Conservation (phyloP, 2,329 filamentous ascomycete species). For the Nothopassalora personata region DNA sequence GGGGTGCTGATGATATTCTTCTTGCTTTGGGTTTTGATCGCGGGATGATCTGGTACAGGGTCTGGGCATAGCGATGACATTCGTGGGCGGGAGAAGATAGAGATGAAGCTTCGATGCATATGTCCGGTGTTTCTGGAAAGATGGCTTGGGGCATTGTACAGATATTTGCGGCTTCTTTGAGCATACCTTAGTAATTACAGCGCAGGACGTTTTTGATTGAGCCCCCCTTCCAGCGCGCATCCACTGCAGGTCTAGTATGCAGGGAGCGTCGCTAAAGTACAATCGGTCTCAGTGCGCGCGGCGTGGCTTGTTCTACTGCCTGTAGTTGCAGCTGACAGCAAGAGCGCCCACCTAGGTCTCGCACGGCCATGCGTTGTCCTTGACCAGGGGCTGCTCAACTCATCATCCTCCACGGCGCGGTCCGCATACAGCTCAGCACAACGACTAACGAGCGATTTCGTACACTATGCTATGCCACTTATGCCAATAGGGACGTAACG, state of each 20-base stretch:
- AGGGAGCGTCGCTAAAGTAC: background rate
- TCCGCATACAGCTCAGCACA: too few relatives aligned
- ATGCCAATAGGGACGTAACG: too few relatives aligned
- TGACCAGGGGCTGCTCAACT: too few relatives aligned
- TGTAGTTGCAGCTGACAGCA: too few relatives aligned
- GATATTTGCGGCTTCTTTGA: background rate
- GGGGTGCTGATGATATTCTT: conserved; percentile 83
- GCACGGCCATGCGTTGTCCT: too few relatives aligned
- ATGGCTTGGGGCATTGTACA: background rate
- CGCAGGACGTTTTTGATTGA: background rate
- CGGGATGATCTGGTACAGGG: conserved; percentile 17
- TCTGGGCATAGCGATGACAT: background rate
- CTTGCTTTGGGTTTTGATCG: conserved; percentile 34
- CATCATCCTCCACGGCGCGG: too few relatives aligned
- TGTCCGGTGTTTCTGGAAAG: background rate
- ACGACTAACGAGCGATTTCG: too few relatives aligned
- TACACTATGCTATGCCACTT: too few relatives aligned
- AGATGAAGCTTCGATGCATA: background rate
- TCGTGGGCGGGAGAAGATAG: background rate
- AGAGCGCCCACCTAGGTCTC: too few relatives aligned
- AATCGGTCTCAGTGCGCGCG: background rate
- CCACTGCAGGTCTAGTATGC: background rate
- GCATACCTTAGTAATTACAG: background rate
- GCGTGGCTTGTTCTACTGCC: too few relatives aligned
- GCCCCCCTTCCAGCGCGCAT: background rate